Conservation (phyloP, 257 asterid species). For the Ocimum tenuiflorum region DNA sequence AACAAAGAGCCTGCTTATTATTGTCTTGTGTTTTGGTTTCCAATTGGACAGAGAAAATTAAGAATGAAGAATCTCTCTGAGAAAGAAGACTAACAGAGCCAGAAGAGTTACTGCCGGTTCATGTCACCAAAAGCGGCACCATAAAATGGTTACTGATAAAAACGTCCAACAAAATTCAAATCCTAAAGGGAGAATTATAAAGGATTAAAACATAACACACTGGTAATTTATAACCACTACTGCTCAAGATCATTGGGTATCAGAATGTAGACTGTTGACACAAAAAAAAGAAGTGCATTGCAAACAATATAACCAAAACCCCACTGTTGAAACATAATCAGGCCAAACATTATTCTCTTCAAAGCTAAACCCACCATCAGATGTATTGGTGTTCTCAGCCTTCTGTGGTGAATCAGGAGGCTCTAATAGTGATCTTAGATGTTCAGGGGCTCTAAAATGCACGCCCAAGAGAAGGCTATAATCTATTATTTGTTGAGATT, state of each 20-base stretch:
- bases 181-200: not conserved
- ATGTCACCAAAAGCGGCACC: not conserved
- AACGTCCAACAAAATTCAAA: not conserved
- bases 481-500: slow-evolving; percentile 81
- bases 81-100: not conserved
- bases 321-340: not conserved
- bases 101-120: not conserved
- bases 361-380: slow-evolving; percentile 44
- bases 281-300: not conserved
- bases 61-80: not conserved
- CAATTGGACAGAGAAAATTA: not conserved
- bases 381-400: slow-evolving; percentile 25
- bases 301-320: not conserved
- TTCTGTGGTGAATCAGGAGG: slow-evolving; percentile 46
- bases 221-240: not conserved
- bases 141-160: not conserved
- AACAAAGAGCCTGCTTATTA: not conserved
- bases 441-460: slow-evolving; percentile 96
- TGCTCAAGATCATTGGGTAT: not conserved
- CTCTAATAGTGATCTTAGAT: slow-evolving; percentile 56
- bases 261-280: slow-evolving; percentile 2
- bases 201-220: not conserved
- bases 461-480: slow-evolving; percentile 89
- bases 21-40: not conserved
- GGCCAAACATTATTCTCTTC: not conserved